Percentiles rank a stretch among this genome's conserved stretches.
phyloP scores from a whole-genome alignment of 164 flowering plant genomes.

The grape (Vitis vinifera) region ASM3070453v1 NC_081817.1:24314001-24314500 shows the following conservation, averaged over 20 bases:
- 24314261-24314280: background rate
- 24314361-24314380: background rate
- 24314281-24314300: background rate
- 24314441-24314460: background rate
- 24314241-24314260: background rate
- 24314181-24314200: constrained; percentile 4
- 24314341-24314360: background rate
- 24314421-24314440: background rate
- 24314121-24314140: constrained; percentile 7
- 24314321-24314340: background rate
- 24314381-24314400: background rate
- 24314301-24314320: background rate
- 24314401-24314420: background rate
- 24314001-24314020: too few species aligned
- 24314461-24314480: background rate
- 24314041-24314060: too few species aligned
- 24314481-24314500: background rate
- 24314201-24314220: background rate
- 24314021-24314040: too few species aligned
- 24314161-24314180: background rate
- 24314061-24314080: too few species aligned
- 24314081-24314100: too few species aligned
- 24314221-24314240: background rate
- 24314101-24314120: background rate
- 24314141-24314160: constrained; percentile 4